Evolutionary conservation across 1,284 basidiomycete species (phyloP).

Genomic region (Volvariella surrecta): DNA sequence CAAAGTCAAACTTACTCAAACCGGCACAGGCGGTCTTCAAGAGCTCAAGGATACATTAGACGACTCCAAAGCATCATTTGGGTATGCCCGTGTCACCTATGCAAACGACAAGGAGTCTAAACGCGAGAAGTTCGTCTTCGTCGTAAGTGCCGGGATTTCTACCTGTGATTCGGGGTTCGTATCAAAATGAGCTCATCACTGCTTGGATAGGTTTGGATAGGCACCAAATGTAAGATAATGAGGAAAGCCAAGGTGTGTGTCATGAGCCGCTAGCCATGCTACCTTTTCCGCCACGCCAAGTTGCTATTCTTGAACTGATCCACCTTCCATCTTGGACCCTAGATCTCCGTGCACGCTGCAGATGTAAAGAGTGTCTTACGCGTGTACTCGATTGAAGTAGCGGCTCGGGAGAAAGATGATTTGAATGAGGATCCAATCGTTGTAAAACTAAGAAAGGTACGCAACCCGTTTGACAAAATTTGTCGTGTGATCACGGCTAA

Average conservation of each 20-base stretch:
- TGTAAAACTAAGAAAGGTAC: conserved; percentile 64
- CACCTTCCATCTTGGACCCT: conserved; percentile 15
- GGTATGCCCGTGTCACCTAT: conserved; percentile 77
- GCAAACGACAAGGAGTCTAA: conserved; percentile 82
- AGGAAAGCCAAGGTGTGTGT: conserved; percentile 77
- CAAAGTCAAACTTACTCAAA: conserved; percentile 68
- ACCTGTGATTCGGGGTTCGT: conserved; percentile 10
- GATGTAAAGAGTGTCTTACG: conserved; percentile 78
- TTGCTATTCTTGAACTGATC: conserved; percentile 24
- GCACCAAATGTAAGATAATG: conserved; percentile 80
- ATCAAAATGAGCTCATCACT: neutral
- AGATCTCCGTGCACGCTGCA: conserved; percentile 85
- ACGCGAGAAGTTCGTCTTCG: conserved; percentile 85
- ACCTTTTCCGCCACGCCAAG: neutral
- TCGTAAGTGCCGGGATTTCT: conserved; percentile 34
- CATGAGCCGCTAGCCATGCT: neutral
- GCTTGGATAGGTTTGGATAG: conserved; percentile 66
- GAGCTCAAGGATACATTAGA: conserved; percentile 73
- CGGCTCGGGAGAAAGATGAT: conserved; percentile 74
- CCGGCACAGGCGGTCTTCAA: conserved; percentile 69
- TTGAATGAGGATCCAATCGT: conserved; percentile 77
- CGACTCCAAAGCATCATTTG: conserved; percentile 72
- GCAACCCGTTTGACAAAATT: conserved; percentile 14
- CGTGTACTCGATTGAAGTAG: conserved; percentile 79
- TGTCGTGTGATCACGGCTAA: conserved; percentile 9